Base-by-base conservation (phyloP, 495 filamentous ascomycete genomes). In the Pseudoneurospora amorphoporcata region DNA sequence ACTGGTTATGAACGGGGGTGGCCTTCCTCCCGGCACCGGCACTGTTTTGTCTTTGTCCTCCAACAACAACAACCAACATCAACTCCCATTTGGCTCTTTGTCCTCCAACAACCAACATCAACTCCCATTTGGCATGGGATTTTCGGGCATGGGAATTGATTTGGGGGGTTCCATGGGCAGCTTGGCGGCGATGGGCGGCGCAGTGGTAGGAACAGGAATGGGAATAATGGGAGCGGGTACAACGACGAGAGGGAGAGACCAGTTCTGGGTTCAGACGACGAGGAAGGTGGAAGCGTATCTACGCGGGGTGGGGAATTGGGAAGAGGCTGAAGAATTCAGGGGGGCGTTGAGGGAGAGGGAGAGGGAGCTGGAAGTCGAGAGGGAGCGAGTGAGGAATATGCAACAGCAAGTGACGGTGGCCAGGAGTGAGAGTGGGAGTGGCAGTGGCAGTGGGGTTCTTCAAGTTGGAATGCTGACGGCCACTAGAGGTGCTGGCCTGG, bases 261-360 rank as follows among this genome's bases (percentile, higher is more conserved):
- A 39, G 69, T 81, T 81, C 65, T 81, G 79, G 79, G 1, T 72
- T 40, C 79, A 80, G 74, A 81, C 77, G 3, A 70, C 79, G 5
- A 8, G 41, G 42, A 14, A 71, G 39, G 23, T 81, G 7, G 75
- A 79, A 71, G 68, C 73, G 37, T 74, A 76, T 70, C 29, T 81
- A 4, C 43, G 76, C 10, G 45, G 38, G 0, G 73, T 74, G 58
- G 77, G 77, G 35, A 61, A 40, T 7, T 14, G 69, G 12, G 74
- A 71, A 8, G 75, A 77, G 72, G 78, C 78, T 9, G 72, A 78
- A 16, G 69, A 35, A 8, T 73, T 80, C 29, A n/a, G 53, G 1
- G 29, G 6, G 53, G 32, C 29, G 0, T 0, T 17, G 72, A 39
- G 65, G 61, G 72, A 74, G 70, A 73, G 71, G 39, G 16, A 40